A percentile compares a stretch with the other conserved stretches of the same genome.
Conservation (phyloP, 768 basidiomycete species). For the Lactarius akahatsu region DNA sequence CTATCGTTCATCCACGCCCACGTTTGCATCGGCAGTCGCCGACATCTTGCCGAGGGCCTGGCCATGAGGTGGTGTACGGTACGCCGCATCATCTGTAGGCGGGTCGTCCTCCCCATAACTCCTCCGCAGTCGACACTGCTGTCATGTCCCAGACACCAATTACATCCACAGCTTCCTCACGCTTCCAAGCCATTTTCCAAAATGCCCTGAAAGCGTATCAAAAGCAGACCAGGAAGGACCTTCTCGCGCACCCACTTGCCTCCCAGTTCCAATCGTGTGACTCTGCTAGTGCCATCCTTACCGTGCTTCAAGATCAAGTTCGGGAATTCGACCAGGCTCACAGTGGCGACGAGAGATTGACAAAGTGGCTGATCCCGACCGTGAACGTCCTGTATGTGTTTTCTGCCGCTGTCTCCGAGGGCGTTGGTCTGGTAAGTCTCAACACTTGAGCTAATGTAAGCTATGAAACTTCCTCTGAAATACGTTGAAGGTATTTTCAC, state of each 20-base stretch:
- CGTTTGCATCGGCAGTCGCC: too few species aligned
- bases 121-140: neutral
- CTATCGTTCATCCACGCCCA: too few species aligned
- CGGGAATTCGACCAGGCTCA: neutral
- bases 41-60: too few species aligned
- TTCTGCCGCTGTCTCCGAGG: neutral
- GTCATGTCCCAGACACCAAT: neutral
- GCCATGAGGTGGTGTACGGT: neutral
- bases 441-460: neutral
- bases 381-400: neutral
- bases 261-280: too few species aligned
- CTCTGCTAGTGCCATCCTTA: neutral
- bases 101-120: neutral
- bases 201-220: too few species aligned
- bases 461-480: too few species aligned
- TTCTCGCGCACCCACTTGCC: too few species aligned
- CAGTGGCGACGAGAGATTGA: neutral
- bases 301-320: neutral
- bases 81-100: neutral
- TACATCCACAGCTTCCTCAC: neutral
- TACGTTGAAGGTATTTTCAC: neutral
- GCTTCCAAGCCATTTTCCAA: neutral
- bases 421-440: neutral
- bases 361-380: neutral
- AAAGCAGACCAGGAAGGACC: too few species aligned